phyloP scores from a whole-genome alignment of 768 basidiomycete species.

The Termitomyces titanicus region DNA sequence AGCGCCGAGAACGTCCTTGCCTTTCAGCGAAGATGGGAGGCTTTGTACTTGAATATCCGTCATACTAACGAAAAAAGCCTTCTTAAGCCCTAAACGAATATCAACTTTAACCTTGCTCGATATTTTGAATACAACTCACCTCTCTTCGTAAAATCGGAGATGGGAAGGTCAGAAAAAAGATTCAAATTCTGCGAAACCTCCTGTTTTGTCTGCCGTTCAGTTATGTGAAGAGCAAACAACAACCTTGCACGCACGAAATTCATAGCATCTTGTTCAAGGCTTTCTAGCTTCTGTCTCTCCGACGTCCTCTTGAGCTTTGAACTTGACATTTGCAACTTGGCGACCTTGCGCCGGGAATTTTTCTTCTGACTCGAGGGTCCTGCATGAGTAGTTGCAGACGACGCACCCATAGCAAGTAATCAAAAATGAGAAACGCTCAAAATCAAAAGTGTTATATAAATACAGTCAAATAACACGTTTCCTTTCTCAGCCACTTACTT shows the following conservation, averaged over 20 bases:
- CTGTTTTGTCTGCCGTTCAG: constrained; percentile 28
- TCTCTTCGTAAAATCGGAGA: constrained; percentile 72
- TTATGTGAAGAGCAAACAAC: constrained; percentile 5
- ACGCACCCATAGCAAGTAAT: neutral
- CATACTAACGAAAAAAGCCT: constrained; percentile 81
- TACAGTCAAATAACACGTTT: neutral
- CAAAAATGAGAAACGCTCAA: neutral
- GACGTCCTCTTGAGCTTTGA: constrained; percentile 38
- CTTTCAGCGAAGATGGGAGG: constrained; percentile 87
- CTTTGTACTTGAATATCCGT: constrained; percentile 92
- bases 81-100: constrained; percentile 65
- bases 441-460: neutral
- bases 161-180: constrained; percentile 70
- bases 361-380: constrained; percentile 13
- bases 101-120: neutral
- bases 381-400: constrained; percentile 1
- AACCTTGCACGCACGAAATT: constrained; percentile 37
- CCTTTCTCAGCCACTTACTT: too few relatives aligned
- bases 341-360: constrained; percentile 3
- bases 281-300: constrained; percentile 48
- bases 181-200: constrained; percentile 46
- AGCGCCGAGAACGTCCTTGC: constrained; percentile 95
- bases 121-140: constrained; percentile 34
- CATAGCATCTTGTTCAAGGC: constrained; percentile 44
- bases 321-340: constrained; percentile 6